Base-by-base conservation (phyloP, 1,139 yeast genomes). In the Geotrichum restrictum region DNA sequence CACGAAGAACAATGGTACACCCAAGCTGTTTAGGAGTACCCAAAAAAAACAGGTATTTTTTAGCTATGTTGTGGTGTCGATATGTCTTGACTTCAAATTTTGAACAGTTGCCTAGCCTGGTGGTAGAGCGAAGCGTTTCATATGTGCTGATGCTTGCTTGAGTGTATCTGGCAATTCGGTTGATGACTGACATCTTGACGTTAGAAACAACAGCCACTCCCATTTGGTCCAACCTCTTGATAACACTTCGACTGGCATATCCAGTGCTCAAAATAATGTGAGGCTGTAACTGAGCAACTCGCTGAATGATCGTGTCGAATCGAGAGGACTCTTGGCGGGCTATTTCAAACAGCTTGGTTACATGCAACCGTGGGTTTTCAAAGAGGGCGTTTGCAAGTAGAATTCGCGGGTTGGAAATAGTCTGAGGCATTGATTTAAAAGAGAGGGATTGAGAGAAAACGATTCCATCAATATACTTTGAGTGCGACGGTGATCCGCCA, bases 261-360 rank as follows among this genome's bases (percentile, higher is more conserved):
- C 88, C 88, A 7, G 93, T 91, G 11, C 88, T 85, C 33, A 91
- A 78, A 1, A 94, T 78, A 22, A 94, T 75, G 60, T 81, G 88
- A 0, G 99, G 98, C 49, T 79, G 80, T 52, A 93, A 70, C 0
- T 93, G 83, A 3, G 82, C 75, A 21, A 94, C 79, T 53, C 98
- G 76, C 2, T 85, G 85, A 0, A 89, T 95, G 47, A 93, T 74
- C 60, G 91, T 91, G 51, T 83, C 80, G 45, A 93, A 76, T 62
- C 86, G 91, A 58, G 93, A 97, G 45, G 79, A 75, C 64, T 93
- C 98, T 64, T 94, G 98, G 0, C 94, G 88, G 50, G 88, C 76
- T 1, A 93, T 85, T 3, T 95, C 87, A 53, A 88, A 84, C 55
- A 93, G 72, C 64, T 95, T 85, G 66, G 89, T 82, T 55, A 89